These are phyloP conservation scores for Populus ilicifolia DNA, from an alignment of 345 rosid genomes.

Conservation along the genomic window DNA sequence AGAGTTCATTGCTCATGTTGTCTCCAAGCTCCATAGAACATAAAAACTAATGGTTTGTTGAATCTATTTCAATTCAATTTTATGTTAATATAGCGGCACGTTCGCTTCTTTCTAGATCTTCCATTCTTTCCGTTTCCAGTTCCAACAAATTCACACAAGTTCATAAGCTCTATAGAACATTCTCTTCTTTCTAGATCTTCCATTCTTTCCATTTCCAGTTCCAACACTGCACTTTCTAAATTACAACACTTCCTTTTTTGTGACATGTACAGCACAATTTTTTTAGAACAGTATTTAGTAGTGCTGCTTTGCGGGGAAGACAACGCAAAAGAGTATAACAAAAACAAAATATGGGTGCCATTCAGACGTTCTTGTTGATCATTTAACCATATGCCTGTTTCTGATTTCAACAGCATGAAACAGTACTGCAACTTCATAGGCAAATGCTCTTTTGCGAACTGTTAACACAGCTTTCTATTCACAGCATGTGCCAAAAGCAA, in stretches of 20 bases:
- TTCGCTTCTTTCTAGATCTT: not conserved
- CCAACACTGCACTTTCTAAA: not conserved
- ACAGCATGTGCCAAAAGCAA: too few species aligned
- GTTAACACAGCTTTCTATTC: not conserved
- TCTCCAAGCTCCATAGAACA: slow-evolving; percentile 19
- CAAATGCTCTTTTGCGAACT: not conserved
- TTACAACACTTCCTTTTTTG: too few species aligned
- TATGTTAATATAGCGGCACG: not conserved
- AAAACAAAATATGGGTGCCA: too few species aligned
- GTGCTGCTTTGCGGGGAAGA: too few species aligned
- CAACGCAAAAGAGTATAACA: too few species aligned
- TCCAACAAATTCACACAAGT: too few species aligned
- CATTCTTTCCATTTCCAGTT: not conserved
- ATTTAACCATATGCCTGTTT: not conserved
- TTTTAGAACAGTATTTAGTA: too few species aligned
- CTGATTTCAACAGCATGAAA: not conserved
- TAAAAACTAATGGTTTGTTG: slow-evolving; percentile 9
- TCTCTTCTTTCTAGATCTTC: not conserved
- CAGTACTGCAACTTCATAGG: not conserved
- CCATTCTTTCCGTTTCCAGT: not conserved
- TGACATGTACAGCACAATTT: too few species aligned
- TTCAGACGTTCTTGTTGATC: too few species aligned
- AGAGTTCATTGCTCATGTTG: not conserved
- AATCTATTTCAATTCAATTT: not conserved
- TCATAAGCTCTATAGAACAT: too few species aligned